Percentiles rank a stretch among this genome's conserved stretches.
These are phyloP conservation scores for Roridomyces roridus DNA, from an alignment of 768 basidiomycete species.

Conservation along the genomic window DNA sequence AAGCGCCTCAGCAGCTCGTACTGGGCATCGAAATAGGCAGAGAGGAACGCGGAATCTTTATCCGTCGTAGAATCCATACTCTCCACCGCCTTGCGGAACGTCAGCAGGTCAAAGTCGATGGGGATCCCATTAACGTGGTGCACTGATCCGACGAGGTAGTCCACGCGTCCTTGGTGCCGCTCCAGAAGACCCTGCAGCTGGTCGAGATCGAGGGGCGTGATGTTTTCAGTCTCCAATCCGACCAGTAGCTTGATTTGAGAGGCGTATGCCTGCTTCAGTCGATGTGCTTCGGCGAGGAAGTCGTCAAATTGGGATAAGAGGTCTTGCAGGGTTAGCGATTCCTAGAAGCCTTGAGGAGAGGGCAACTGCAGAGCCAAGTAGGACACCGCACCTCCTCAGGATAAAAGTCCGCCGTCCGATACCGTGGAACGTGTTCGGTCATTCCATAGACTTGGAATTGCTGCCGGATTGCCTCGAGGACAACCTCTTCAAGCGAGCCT, in stretches of 20 bases:
- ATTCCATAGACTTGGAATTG: conserved; percentile 86
- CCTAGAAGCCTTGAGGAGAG: conserved; percentile 47
- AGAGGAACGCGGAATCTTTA: conserved; percentile 52
- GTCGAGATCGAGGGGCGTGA: conserved; percentile 71
- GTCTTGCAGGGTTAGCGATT: conserved; percentile 53
- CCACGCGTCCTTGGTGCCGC: conserved; percentile 57
- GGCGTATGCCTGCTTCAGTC: conserved; percentile 68
- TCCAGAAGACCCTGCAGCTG: conserved; percentile 59
- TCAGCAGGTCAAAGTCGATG: conserved; percentile 88
- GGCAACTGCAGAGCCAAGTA: conserved; percentile 7
- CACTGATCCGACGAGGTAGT: conserved; percentile 92
- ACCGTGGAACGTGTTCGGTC: conserved; percentile 93
- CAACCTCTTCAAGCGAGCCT: conserved; percentile 82
- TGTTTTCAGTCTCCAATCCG: conserved; percentile 93
- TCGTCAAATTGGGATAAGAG: conserved; percentile 70
- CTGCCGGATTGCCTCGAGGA: conserved; percentile 77
- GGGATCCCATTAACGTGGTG: conserved; percentile 90
- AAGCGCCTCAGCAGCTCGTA: conserved; percentile 70
- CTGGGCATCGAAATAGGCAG: conserved; percentile 87
- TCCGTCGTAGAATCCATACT: conserved; percentile 35
- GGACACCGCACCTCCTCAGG: conserved; percentile 96
- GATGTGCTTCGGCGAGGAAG: conserved; percentile 82
- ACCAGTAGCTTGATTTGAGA: conserved; percentile 76
- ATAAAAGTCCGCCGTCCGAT: conserved; percentile 81
- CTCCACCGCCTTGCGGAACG: conserved; percentile 67